These are phyloP conservation scores for Claviceps spartinae DNA, from an alignment of 2,329 filamentous ascomycete species.

Conservation along the genomic window DNA sequence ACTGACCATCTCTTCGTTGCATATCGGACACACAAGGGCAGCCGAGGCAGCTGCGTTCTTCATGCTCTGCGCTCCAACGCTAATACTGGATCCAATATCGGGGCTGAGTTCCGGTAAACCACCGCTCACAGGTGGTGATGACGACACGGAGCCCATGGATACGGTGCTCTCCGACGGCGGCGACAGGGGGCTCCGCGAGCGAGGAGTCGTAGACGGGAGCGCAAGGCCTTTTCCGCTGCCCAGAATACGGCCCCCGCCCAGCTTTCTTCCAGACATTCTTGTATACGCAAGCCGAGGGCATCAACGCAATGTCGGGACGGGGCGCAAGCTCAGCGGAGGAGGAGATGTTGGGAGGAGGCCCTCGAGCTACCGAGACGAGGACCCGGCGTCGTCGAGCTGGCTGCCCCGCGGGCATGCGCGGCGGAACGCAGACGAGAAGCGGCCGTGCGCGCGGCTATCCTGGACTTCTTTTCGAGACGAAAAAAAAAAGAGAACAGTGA, in stretches of 20 bases:
- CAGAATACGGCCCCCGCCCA: constrained; percentile 84
- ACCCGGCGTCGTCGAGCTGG: constrained; percentile 18
- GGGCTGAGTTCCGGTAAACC: constrained; percentile 58
- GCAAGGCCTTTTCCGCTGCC: constrained; percentile 75
- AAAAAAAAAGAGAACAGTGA: too few species aligned
- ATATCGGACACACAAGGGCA: constrained; percentile 87
- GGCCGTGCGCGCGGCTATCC: background rate
- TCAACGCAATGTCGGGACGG: background rate
- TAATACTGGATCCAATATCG: constrained; percentile 72
- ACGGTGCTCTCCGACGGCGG: constrained; percentile 56
- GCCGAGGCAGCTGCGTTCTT: constrained; percentile 35
- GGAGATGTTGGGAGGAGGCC: background rate
- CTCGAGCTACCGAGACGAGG: constrained; percentile 12
- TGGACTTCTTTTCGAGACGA: background rate
- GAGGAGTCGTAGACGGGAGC: constrained; percentile 35
- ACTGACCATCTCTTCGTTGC: constrained; percentile 88
- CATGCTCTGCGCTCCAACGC: constrained; percentile 43
- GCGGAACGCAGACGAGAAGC: background rate
- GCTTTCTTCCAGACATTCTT: constrained; percentile 67
- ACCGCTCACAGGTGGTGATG: constrained; percentile 46
- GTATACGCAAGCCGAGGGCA: constrained; percentile 1
- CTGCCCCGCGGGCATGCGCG: constrained; percentile 8
- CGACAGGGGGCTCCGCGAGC: constrained; percentile 35
- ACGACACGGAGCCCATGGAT: constrained; percentile 58
- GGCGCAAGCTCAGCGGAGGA: background rate